Evolutionary conservation across 768 basidiomycete genomes (phyloP).

Genomic region (Suillus lakei): DNA sequence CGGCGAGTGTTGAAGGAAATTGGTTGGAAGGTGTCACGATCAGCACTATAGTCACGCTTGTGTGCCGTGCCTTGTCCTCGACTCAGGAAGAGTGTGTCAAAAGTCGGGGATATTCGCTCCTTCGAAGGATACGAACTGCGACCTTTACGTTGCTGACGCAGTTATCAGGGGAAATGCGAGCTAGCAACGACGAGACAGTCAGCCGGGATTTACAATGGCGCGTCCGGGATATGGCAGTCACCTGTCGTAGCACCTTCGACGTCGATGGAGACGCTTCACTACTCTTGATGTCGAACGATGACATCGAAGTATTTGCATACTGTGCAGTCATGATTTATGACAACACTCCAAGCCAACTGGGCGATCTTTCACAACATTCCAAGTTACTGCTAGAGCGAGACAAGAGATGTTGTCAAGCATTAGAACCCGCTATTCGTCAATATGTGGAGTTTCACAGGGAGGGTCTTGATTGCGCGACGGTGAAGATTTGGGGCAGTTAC

Average conservation of each 20-base stretch:
- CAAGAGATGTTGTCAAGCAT: conserved; percentile 29
- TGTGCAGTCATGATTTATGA: conserved; percentile 32
- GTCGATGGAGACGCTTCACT: conserved; percentile 19
- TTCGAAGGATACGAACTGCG: conserved; percentile 37
- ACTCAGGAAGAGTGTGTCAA: conserved; percentile 17
- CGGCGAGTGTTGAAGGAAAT: conserved; percentile 42
- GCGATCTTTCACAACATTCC: conserved; percentile 12
- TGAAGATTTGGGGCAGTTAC: conserved; percentile 29
- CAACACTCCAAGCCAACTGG: conserved; percentile 23
- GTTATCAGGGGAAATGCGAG: conserved; percentile 29
- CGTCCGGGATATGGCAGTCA: conserved; percentile 41
- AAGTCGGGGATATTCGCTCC: conserved; percentile 25
- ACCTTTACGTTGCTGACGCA: conserved; percentile 42
- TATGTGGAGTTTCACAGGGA: conserved; percentile 1
- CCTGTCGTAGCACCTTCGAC: conserved; percentile 42
- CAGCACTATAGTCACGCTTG: conserved; percentile 38
- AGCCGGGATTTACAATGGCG: conserved; percentile 24
- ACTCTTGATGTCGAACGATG: conserved; percentile 25
- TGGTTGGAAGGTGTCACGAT: conserved; percentile 44
- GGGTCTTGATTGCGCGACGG: conserved; percentile 26
- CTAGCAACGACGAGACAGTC: conserved; percentile 6
- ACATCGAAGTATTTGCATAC: conserved; percentile 29
- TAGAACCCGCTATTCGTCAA: conserved; percentile 21
- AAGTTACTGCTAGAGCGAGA: conserved; percentile 34
- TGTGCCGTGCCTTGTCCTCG: conserved; percentile 42